phyloP scores from a whole-genome alignment of 169 alveolate genomes.

The Plasmodium vivax region DNA sequence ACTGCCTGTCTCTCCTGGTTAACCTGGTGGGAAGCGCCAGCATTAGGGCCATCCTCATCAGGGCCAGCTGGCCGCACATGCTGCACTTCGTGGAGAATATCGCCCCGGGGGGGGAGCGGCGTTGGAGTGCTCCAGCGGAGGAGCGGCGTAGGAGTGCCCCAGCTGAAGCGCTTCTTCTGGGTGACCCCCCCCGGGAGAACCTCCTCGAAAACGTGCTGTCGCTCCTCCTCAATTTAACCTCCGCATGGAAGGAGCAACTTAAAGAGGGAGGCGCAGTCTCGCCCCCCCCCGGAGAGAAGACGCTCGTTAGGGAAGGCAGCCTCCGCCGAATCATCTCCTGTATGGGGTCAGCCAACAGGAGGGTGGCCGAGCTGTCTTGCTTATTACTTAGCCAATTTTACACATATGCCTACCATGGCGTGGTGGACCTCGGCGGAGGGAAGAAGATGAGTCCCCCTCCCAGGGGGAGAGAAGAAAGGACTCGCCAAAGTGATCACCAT shows the following conservation, averaged over 20 bases:
- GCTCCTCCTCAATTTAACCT: conserved; percentile 21
- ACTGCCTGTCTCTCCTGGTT: conserved; percentile 23
- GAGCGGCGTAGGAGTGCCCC: too few relatives aligned
- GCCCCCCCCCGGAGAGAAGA: background rate
- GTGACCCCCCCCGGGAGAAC: background rate
- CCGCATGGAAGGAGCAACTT: conserved; percentile 5
- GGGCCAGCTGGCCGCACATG: background rate
- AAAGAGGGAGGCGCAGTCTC: too few relatives aligned
- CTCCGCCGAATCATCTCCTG: background rate
- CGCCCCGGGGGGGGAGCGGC: background rate
- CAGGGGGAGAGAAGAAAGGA: background rate
- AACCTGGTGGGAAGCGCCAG: background rate
- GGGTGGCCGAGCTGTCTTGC: conserved; percentile 3
- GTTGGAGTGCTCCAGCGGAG: too few relatives aligned
- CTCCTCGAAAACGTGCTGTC: conserved; percentile 4
- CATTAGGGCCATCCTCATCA: background rate
- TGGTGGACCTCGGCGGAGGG: background rate
- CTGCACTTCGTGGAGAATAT: background rate
- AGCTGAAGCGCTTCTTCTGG: too few relatives aligned
- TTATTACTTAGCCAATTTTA: conserved; percentile 11
- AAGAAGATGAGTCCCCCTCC: background rate
- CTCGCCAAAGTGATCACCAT: background rate
- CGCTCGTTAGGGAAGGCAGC: background rate
- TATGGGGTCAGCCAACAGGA: background rate
- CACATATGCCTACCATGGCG: conserved; percentile 10